phyloP scores from a whole-genome alignment of 75 land plant genomes.

The Larix kaempferi region DNA sequence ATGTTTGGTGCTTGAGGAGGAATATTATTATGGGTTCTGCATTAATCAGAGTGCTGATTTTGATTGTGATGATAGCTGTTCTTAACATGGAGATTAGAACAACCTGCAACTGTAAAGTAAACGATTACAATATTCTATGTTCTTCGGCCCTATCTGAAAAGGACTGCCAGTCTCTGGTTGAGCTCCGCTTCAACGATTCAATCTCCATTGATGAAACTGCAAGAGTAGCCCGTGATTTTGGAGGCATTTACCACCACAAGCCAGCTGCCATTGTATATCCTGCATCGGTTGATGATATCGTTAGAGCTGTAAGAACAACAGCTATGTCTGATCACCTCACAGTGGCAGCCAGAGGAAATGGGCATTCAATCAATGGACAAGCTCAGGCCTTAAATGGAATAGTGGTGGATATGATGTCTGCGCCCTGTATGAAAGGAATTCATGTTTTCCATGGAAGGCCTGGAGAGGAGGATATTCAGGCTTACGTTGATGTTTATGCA shows the following conservation, averaged over 20 bases:
- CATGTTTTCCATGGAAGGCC: neutral
- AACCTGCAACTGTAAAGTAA: neutral
- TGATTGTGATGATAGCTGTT: neutral
- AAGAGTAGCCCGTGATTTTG: conserved; percentile 20
- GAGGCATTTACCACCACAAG: conserved; percentile 16
- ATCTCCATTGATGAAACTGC: neutral
- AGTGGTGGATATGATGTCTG: conserved; percentile 30
- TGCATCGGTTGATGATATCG: conserved; percentile 19
- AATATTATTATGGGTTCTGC: neutral
- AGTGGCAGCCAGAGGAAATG: conserved; percentile 33
- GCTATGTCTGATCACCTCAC: conserved; percentile 14
- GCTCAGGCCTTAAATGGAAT: conserved; percentile 50
- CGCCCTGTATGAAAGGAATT: conserved; percentile 15
- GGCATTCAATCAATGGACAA: conserved; percentile 54
- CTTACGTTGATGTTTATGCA: conserved; percentile 27
- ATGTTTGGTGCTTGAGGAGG: neutral
- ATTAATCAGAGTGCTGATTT: neutral
- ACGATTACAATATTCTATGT: neutral
- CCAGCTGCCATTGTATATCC: conserved; percentile 41
- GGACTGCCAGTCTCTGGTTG: neutral
- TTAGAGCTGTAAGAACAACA: conserved; percentile 15
- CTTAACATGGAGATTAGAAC: too few relatives aligned
- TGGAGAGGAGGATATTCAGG: neutral
- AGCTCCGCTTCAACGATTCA: neutral
- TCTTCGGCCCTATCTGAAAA: neutral